These are phyloP conservation scores for Debaryomyces prosopidis DNA, from an alignment of 805 yeast species.

Conservation along the genomic window DNA sequence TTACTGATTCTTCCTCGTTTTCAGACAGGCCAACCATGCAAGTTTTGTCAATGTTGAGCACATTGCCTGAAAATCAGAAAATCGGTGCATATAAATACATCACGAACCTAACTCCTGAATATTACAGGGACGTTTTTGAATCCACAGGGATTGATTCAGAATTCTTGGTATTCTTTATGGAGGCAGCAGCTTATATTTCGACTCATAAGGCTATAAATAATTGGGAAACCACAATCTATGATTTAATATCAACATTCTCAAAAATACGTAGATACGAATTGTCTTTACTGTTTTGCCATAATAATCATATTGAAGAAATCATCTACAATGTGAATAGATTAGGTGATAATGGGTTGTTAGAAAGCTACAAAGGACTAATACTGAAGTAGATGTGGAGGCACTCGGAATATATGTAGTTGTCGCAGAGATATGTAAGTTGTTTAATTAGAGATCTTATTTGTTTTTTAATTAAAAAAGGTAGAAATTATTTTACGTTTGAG, in stretches of 20 bases:
- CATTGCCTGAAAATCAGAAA: conserved; percentile 25
- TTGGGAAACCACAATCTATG: conserved; percentile 17
- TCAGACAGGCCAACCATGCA: conserved; percentile 25
- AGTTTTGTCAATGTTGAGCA: conserved; percentile 22
- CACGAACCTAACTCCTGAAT: conserved; percentile 22
- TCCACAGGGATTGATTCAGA: conserved; percentile 51
- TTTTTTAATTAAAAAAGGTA: too few species aligned
- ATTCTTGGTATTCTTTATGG: conserved; percentile 47
- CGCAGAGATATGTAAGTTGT: too few species aligned
- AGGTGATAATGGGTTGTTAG: neutral
- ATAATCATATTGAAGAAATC: conserved; percentile 12
- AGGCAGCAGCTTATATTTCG: conserved; percentile 33
- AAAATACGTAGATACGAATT: conserved; percentile 36
- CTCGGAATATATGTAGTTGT: too few species aligned
- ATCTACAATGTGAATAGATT: neutral
- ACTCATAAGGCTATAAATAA: conserved; percentile 7
- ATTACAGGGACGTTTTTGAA: conserved; percentile 32
- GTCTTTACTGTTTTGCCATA: conserved; percentile 33
- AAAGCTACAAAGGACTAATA: neutral
- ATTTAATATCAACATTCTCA: conserved; percentile 25
- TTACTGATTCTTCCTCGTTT: conserved; percentile 9
- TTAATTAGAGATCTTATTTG: too few species aligned
- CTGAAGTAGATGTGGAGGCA: too few species aligned
- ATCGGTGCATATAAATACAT: conserved; percentile 37
- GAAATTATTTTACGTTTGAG: too few species aligned